Evolutionary conservation across 106 monocot species (phyloP), one percentile per base, ranked within the genome.

Genomic region (Dendrobium huoshanense): DNA sequence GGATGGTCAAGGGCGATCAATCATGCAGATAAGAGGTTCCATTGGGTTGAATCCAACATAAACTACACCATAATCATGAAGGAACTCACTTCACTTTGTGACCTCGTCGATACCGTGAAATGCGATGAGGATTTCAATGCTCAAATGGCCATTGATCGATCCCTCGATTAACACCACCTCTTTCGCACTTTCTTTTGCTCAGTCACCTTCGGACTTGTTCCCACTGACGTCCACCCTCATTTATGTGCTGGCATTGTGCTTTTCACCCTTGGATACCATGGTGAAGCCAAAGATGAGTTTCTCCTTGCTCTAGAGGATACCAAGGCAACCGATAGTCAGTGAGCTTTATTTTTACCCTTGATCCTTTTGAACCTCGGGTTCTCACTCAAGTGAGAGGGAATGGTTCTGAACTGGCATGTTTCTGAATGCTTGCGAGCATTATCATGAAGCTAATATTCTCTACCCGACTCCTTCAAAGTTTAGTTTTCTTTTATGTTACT

Each of bases 211-310:
- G 97, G 92, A 82, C 83, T 98, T 29, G 90, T 83, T 80, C 98
- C 98, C 43, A 94, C 89, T 0, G 94, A 95, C 75, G 94, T 89
- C 9, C 87, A 92, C 43, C 78, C 98, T 4, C 98, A 95, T 45
- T 98, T 98, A 79, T 90, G 92, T 7, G 82, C 89, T 0, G 94
- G 94, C 17, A 95, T 91, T 33, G 59, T 89, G 2, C 87, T 94
- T n/a, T 92, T 95, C 68, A 89, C 92, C n/a, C 86, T 94, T 3
- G 98, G 94, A 8, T 83, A 83, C 22, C 82, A 91, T 44, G 51
- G 84, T 7, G 98, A 98, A 61, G 89, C 98, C 20, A 98, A 95
- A 74, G 98, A 98, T 81, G 94, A 98, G 88, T 95, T 92, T 77
- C 68, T 98, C 11, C 86, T 98, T 18, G 90, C 94, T 0, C 86